Evolutionary conservation across 306 rosid genomes (phyloP).

Genomic region (Begonia fuchsioides): DNA sequence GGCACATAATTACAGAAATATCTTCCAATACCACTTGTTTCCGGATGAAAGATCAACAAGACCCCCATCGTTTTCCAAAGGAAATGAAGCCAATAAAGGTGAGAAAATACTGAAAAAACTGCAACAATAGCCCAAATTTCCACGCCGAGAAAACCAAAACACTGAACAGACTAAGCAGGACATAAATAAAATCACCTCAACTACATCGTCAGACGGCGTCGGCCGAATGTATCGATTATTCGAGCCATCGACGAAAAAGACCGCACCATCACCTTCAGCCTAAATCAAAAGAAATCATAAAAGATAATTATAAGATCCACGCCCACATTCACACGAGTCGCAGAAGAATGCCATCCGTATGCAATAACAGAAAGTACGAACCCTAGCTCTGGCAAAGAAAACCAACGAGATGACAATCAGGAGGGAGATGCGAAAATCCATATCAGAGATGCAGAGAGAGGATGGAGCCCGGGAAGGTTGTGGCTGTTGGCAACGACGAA

Average conservation of each 20-base stretch:
- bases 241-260: slow-evolving; percentile 31
- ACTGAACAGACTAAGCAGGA: too few relatives aligned
- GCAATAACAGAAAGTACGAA: slow-evolving; percentile 11
- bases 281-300: slow-evolving; percentile 15
- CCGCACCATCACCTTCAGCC: slow-evolving; percentile 22
- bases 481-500: not conserved
- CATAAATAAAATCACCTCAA: slow-evolving; percentile 16
- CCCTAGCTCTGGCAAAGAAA: slow-evolving; percentile 24
- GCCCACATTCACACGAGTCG: not conserved
- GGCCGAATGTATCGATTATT: slow-evolving; percentile 24
- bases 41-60: too few relatives aligned
- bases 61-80: too few relatives aligned
- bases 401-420: slow-evolving; percentile 14
- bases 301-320: slow-evolving; percentile 26
- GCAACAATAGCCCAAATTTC: too few relatives aligned
- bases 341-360: not conserved
- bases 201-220: slow-evolving; percentile 19
- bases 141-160: too few relatives aligned
- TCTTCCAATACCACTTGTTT: too few relatives aligned
- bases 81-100: too few relatives aligned
- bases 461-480: too few relatives aligned
- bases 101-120: too few relatives aligned
- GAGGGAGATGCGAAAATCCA: slow-evolving; percentile 11
- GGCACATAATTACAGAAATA: too few relatives aligned
- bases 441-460: not conserved